phyloP scores from a whole-genome alignment of 2,329 filamentous ascomycete genomes.

The Neonectria coccinea region DNA sequence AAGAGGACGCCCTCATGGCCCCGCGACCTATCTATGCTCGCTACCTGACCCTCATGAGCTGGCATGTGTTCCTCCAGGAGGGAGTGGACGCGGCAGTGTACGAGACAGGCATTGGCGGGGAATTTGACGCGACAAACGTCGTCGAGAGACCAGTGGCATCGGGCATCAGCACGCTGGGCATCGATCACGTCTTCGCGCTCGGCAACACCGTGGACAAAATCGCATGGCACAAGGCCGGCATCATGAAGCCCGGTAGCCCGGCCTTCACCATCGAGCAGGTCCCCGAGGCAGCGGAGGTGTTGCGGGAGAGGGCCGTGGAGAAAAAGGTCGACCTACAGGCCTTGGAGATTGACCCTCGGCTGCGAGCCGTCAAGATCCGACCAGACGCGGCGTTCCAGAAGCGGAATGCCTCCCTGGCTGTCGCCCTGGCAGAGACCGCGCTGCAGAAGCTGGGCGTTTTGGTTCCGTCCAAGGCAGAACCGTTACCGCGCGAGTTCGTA shows the following conservation, averaged over 20 bases:
- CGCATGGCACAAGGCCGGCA: conserved; percentile 80
- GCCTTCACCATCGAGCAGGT: conserved; percentile 70
- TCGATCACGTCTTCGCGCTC: conserved; percentile 75
- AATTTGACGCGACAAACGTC: conserved; percentile 77
- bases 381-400: conserved; percentile 70
- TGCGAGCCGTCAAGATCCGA: conserved; percentile 60
- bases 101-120: conserved; percentile 76
- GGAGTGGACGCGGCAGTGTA: conserved; percentile 72
- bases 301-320: conserved; percentile 64
- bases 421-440: conserved; percentile 64
- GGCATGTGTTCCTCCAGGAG: conserved; percentile 74
- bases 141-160: conserved; percentile 68
- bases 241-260: conserved; percentile 70
- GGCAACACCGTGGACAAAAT: conserved; percentile 74
- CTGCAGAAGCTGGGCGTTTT: conserved; percentile 58
- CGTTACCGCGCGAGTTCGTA: conserved; percentile 73
- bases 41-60: conserved; percentile 74
- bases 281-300: conserved; percentile 57
- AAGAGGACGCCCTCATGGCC: conserved; percentile 51
- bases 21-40: conserved; percentile 69
- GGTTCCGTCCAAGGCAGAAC: conserved; percentile 39
- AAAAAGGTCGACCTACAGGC: conserved; percentile 61
- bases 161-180: conserved; percentile 74
- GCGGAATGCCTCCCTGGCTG: conserved; percentile 66
- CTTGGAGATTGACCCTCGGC: conserved; percentile 59